These are phyloP conservation scores for Ascochyta lentis DNA, from an alignment of 2,329 filamentous ascomycete genomes.

Conservation along the genomic window DNA sequence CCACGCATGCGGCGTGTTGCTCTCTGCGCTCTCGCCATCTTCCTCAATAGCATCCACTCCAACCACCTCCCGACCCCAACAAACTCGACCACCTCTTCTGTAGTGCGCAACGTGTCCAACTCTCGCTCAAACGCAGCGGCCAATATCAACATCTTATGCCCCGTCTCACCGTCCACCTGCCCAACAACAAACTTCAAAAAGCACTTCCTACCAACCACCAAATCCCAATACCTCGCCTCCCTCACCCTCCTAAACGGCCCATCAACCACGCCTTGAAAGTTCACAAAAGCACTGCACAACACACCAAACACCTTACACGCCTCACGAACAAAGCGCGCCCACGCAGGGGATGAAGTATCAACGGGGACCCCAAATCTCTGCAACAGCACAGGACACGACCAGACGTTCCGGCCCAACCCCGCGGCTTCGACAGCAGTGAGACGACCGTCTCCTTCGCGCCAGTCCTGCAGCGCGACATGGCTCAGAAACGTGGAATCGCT, in stretches of 20 bases:
- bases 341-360: not conserved
- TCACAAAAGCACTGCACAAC: not conserved
- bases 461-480: not conserved
- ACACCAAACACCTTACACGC: not conserved
- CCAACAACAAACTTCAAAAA: not conserved
- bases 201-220: not conserved
- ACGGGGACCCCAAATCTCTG: not conserved
- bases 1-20: not conserved
- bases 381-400: conserved; percentile 5
- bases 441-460: not conserved
- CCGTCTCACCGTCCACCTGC: not conserved
- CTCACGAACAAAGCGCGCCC: not conserved
- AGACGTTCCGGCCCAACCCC: not conserved
- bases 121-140: not conserved
- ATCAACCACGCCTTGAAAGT: not conserved
- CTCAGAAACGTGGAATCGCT: not conserved
- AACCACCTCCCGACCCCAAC: not conserved
- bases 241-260: not conserved
- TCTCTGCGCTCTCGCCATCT: not conserved
- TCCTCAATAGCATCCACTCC: not conserved
- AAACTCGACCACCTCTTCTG: not conserved
- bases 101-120: not conserved
- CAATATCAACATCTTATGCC: not conserved
- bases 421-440: not conserved
- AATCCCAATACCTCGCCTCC: not conserved